Evolutionary conservation across 148 eudicot species (phyloP), one percentile per base, ranked within the genome.

Genomic region (Agrostemma githago): DNA sequence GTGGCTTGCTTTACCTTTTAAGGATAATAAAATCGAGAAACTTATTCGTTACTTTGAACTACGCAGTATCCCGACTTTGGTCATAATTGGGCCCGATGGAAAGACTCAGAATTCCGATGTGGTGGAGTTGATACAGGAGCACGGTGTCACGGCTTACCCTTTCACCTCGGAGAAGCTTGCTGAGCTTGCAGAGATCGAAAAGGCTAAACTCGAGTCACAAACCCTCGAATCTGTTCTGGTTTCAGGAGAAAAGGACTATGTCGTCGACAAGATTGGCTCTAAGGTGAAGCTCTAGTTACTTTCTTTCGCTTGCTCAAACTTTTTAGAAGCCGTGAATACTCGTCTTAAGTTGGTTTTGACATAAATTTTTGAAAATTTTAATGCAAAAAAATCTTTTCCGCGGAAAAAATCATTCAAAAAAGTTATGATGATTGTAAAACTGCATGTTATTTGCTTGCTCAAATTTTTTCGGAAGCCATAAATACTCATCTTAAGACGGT

Each of bases 181-280:
- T 44, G 82, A 81, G 82, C 87, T 84, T 39, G 87, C 84, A 61
- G 87, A 69, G 74, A 81, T 84, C 56, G 87, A 84, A 73, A 82
- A 79, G 66, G 84, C 83, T 21, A 79, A 64, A 62, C 80, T 82
- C 21, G 74, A 66, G 76, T 79, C 87, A 19, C 87, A 84, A 71
- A 84, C 87, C 2, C 84, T 84, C 15, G 84, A 81, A 68, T 76
- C 82, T 14, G 65, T 84, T 66, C 71, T 84, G 60, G 84, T 81
- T 19, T 73, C 74, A 16, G 82, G 77, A 74, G 87, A 84, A 9
- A 74, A 76, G 51, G 79, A 84, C 62, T 81, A 64, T 62, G 83
- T 84, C 44, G 44, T 84, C 37, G 87, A 77, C 71, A 84, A 84
- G 74, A 76, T 66, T 56, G 82, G 82, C 37, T 78, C 86, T 53